Base-by-base conservation (phyloP, 106 monocot genomes). In the Apostasia shenzhenica region DNA sequence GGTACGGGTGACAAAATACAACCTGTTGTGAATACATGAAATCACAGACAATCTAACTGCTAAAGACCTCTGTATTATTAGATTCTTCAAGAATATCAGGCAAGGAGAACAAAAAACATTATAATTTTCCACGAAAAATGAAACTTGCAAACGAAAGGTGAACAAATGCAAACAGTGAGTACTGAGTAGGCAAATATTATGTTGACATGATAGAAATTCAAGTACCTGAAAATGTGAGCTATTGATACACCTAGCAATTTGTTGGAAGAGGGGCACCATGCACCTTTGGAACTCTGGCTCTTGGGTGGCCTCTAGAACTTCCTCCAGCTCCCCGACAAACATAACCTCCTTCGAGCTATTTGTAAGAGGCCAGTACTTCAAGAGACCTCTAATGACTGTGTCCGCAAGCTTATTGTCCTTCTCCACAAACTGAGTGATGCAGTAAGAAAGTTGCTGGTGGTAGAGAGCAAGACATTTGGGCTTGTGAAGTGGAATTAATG, bases 371-470 rank as follows among this genome's bases (percentile, higher is more conserved):
- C 86, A 86, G 45, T 82, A 86, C 68, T 86, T 86, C 57, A 86
- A 58, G 73, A 86, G 70, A 2, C 86, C 86, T 55, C 86, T 76
- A 59, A 86, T 86, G 37, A 86, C 82, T 57, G 76, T 86, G 55
- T 86, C 86, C 6, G 86, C 86, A 50, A 86, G 82, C 70, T 86
- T 86, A 41, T 81, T 81, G 69, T 86, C 85, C 61, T 86, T 86
- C 70, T 86, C 85, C n/a, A 86, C 82, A 74, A 82, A 86, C 56
- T 86, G 86, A 14, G 82, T 67, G 12, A 86, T 86, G 63, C 86
- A 86, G 70, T 86, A 86, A 41, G 79, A 79, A 47, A 86, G 63
- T 52, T 86, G 86, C 53, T 86, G 86, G 64, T 86, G 79, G 49
- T 86, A 86, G 79, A 86, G 76, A 0, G 82, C 67, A 11, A 86